Evolutionary conservation across 139 green algal species (phyloP).

Genomic region (Tetradesmus lagerheimii): DNA sequence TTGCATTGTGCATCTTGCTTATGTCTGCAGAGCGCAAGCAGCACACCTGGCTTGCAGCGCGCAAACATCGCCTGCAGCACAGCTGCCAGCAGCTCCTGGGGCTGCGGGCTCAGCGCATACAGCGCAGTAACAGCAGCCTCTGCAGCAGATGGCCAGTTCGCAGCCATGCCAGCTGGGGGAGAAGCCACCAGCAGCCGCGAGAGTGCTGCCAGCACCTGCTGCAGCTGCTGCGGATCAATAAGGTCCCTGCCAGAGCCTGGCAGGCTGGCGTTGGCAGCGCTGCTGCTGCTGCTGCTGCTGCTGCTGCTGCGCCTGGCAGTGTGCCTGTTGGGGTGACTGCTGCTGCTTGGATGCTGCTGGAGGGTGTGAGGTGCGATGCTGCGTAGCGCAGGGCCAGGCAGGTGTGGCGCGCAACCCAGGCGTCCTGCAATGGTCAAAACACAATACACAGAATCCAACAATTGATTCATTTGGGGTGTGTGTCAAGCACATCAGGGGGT

Average conservation of each 20-base stretch:
- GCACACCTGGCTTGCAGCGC: slow-evolving; percentile 8
- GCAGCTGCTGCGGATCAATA: slow-evolving; percentile 9
- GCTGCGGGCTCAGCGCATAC: slow-evolving; percentile 85
- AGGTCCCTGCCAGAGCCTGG: background rate
- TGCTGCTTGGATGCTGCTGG: slow-evolving; percentile 4
- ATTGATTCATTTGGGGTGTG: too few species aligned
- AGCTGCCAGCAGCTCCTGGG: slow-evolving; percentile 65
- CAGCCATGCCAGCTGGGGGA: background rate
- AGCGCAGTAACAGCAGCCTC: slow-evolving; percentile 83
- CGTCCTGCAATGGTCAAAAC: slow-evolving; percentile 47
- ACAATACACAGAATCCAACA: too few species aligned
- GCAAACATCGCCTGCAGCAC: slow-evolving; percentile 66
- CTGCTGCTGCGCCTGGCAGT: background rate
- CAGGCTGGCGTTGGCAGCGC: background rate
- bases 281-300: slow-evolving; percentile 6
- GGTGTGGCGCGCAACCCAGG: slow-evolving; percentile 73
- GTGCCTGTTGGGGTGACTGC: background rate
- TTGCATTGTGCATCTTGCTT: too few species aligned
- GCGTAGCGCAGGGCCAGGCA: slow-evolving; percentile 60
- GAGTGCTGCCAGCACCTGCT: slow-evolving; percentile 26
- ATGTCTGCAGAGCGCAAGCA: too few species aligned
- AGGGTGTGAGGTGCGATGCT: slow-evolving; percentile 7
- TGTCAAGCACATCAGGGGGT: too few species aligned
- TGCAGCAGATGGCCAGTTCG: slow-evolving; percentile 76
- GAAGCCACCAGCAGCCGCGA: slow-evolving; percentile 25